Base-by-base conservation (phyloP, 306 rosid species). In the Acmispon strigosus region DNA sequence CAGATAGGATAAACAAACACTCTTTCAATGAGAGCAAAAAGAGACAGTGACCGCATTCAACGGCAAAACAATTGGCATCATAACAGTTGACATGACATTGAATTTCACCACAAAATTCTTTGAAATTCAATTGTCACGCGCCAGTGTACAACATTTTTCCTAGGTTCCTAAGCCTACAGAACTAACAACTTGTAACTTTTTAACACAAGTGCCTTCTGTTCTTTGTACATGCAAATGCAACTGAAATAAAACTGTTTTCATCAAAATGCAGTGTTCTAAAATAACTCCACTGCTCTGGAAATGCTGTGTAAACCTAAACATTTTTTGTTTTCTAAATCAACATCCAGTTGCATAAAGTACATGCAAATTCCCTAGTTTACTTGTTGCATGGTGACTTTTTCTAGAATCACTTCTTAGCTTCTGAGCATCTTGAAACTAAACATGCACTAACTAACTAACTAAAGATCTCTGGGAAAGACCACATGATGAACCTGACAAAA, bases 391-490 rank as follows among this genome's bases (percentile, higher is more conserved):
- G 37, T 32, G 37, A 32, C 0, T 0, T 32, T 32, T 6, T 32
- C 37, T 32, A 32, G 37, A 32, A 32, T 32, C 37, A 32, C 37
- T 32, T 32, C 37, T 32, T 32, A 32, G 37, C 37, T 32, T 32
- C 37, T 32, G 37, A 32, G 37, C 2, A 6, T 32, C 37, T 32
- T 32, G 37, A 32, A 32, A 32, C 37, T 32, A 32, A 32, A 32
- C 8, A 32, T 32, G 37, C 37, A 32, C 37, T 32, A 32, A 41
- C 78, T 80, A 32, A 41, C 78, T 80, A 92, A 69, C 81, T 75
- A 76, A 92, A 89, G 3, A 89, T 83, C 63, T 92, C 95, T 0
- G 95, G 95, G 72, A 92, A 92, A 75, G 98, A 89, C 96, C 98
- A 89, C 86, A 89, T 79, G 62, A 92, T 78, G 86, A 92, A 92